Percentiles rank a stretch among this genome's conserved stretches.
These are phyloP conservation scores for Arabidopsis lyrata DNA, from an alignment of 441 rosid species.

Conservation along the genomic window DNA sequence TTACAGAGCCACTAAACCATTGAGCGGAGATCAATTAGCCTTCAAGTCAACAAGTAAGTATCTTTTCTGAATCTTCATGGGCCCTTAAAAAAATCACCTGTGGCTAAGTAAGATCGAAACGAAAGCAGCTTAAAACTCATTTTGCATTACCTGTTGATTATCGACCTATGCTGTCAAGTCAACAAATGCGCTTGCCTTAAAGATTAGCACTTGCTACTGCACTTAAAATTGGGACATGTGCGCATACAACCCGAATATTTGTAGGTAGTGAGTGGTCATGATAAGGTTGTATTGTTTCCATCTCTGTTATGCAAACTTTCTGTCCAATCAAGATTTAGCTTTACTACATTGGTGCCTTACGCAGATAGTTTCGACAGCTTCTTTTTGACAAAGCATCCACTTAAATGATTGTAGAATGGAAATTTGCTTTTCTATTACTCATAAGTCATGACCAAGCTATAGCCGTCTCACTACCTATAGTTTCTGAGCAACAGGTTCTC, in stretches of 20 bases:
- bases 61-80: constrained; percentile 39
- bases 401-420: constrained; percentile 21
- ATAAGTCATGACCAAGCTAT: constrained; percentile 23
- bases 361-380: constrained; percentile 36
- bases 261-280: constrained; percentile 37
- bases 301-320: constrained; percentile 36
- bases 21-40: constrained; percentile 35
- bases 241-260: constrained; percentile 34
- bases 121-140: constrained; percentile 28
- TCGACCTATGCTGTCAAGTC: constrained; percentile 44
- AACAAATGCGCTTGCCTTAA: constrained; percentile 37
- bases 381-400: constrained; percentile 38
- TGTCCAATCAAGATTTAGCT: constrained; percentile 42
- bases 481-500: constrained; percentile 14
- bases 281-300: constrained; percentile 29
- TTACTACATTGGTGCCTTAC: constrained; percentile 28
- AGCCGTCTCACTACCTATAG: constrained; percentile 29
- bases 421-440: constrained; percentile 26
- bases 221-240: constrained; percentile 40
- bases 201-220: constrained; percentile 42
- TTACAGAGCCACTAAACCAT: constrained; percentile 40
- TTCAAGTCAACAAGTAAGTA: constrained; percentile 45
- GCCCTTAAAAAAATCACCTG: constrained; percentile 43
- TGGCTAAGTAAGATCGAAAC: constrained; percentile 35
- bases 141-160: constrained; percentile 38